Evolutionary conservation across 805 yeast genomes (phyloP), one percentile per base, ranked within the genome.

Genomic region (Sporopachydermia quercuum): DNA sequence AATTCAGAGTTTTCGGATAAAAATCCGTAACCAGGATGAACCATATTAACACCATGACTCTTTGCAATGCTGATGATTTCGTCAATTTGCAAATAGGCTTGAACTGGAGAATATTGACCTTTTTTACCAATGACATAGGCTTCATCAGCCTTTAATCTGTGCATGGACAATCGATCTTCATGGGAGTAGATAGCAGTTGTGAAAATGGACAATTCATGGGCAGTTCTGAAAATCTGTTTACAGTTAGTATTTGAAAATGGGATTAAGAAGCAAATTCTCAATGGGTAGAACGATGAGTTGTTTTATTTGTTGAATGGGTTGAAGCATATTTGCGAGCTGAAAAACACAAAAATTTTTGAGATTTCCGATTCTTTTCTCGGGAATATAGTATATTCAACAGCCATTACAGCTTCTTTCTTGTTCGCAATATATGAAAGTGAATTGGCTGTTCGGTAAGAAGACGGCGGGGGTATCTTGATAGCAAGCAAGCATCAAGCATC

Each of bases 101-200:
- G 94, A 36, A 91, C 97, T 0, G 98, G 98, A 4, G 95, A 76
- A 61, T 52, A 89, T 62, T 89, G 80, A 49, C 95, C 95, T 53
- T 76, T 74, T 47, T 72, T 74, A 42, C 97, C 98, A 54, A 89
- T 82, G 44, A 77, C 91, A 53, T 87, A 89, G 27, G 94, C 82
- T 63, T 85, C 95, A 57, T 85, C 95, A 11, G 95, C 91, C 63
- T 85, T 91, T 56, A 89, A 68, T 54, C 96, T 71, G 65, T 91
- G 97, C 87, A 86, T 84, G 8, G 94, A 80, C 52, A 89, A 68
- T 46, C 94, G 69, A 60, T 89, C 98, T 63, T 91, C 96, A 58
- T 89, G 94, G 27, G 96, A 86, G 61, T 86, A 89, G 55, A 89
- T 80, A 37, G 97, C 98, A 35, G 91, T 96, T 0, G 98, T 87